phyloP scores from a whole-genome alignment of 78 protist species.

The Protostelium mycophagum region DNA sequence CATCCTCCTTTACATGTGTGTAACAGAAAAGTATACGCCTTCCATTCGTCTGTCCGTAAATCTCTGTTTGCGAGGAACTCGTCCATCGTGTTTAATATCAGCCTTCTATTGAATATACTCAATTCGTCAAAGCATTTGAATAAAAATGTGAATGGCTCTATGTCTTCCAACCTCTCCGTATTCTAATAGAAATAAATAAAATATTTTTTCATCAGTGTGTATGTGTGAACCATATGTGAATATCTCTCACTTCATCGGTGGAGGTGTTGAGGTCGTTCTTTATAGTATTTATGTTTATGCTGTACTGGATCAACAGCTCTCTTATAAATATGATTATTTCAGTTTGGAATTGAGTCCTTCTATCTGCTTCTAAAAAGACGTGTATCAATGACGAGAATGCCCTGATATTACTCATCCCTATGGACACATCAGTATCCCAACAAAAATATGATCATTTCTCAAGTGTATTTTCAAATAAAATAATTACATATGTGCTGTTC shows the following conservation, averaged over 20 bases:
- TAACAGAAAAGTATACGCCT: conserved; percentile 22
- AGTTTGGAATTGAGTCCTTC: not conserved
- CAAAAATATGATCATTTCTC: not conserved
- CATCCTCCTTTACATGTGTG: not conserved
- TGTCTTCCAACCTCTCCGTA: conserved; percentile 14
- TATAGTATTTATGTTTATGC: not conserved
- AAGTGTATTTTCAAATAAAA: no score
- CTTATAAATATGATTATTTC: not conserved
- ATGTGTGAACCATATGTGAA: not conserved
- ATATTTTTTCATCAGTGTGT: not conserved
- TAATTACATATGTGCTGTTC: not conserved
- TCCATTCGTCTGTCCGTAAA: conserved; percentile 13
- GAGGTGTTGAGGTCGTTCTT: not conserved
- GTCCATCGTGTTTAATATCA: conserved; percentile 64
- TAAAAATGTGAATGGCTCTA: conserved; percentile 45
- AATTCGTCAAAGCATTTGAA: conserved; percentile 37
- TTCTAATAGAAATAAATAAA: not conserved
- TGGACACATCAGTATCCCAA: not conserved
- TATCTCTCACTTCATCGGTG: not conserved
- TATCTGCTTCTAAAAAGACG: not conserved
- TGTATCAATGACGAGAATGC: not conserved
- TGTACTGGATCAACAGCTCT: not conserved
- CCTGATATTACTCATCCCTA: not conserved
- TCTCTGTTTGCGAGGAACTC: conserved; percentile 22
- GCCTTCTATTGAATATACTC: conserved; percentile 10